Conservation (phyloP, 768 basidiomycete species). For the Leccinum obscurum region DNA sequence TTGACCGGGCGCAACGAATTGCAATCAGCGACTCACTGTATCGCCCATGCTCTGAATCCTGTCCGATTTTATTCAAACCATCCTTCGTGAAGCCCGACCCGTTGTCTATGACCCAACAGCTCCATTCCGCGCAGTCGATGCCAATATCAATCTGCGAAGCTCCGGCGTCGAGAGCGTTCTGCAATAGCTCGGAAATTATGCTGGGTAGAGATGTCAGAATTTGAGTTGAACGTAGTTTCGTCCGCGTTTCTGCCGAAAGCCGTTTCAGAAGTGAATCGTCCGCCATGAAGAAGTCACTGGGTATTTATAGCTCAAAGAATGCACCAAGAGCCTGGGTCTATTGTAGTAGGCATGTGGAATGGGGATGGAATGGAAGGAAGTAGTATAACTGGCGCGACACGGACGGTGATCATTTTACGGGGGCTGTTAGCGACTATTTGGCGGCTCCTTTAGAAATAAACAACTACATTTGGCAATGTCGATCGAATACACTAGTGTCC, state of each 20-base stretch:
- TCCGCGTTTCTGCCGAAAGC: constrained; percentile 63
- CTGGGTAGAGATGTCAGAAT: constrained; percentile 81
- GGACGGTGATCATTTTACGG: neutral
- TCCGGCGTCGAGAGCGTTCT: constrained; percentile 86
- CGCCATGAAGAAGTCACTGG: constrained; percentile 14
- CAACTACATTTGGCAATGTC: constrained; percentile 28
- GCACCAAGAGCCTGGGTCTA: neutral
- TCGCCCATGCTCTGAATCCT: constrained; percentile 51
- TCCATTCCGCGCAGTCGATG: constrained; percentile 75
- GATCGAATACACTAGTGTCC: constrained; percentile 10
- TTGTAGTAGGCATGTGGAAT: neutral
- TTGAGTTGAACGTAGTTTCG: constrained; percentile 77
- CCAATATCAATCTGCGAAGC: constrained; percentile 69
- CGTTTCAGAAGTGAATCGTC: constrained; percentile 27
- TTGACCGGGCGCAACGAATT: neutral
- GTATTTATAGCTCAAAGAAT: constrained; percentile 3
- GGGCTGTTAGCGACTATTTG: constrained; percentile 24
- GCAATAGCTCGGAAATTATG: constrained; percentile 81
- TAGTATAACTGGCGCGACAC: neutral
- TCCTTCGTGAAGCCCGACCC: constrained; percentile 72
- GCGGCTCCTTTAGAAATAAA: constrained; percentile 22
- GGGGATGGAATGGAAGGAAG: neutral
- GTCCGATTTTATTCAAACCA: constrained; percentile 55
- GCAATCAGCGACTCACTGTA: constrained; percentile 57
- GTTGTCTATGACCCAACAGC: constrained; percentile 84